phyloP scores from a whole-genome alignment of 1,284 basidiomycete genomes.

The Golubevia pallescens region DNA sequence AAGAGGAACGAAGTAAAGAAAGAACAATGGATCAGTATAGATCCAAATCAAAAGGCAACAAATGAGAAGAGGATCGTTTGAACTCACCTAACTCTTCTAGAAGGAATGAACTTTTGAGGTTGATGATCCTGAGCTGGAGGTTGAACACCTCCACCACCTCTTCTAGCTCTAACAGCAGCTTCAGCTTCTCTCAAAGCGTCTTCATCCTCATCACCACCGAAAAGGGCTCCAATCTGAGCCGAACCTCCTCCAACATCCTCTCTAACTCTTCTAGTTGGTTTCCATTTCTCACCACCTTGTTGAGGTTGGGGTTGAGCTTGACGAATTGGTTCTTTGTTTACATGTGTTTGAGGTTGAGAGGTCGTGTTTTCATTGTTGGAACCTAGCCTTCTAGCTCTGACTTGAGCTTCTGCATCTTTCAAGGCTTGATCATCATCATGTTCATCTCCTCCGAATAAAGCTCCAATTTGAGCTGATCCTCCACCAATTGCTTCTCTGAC shows the following conservation, averaged over 20 bases:
- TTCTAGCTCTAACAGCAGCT: not conserved
- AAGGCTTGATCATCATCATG: conserved; percentile 12
- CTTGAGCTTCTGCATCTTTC: not conserved
- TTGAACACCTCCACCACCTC: not conserved
- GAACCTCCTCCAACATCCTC: conserved; percentile 37
- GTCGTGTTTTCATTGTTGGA: not conserved
- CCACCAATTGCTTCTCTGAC: conserved; percentile 45
- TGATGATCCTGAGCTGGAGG: not conserved
- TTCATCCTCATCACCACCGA: conserved; percentile 25
- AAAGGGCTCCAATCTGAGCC: conserved; percentile 37
- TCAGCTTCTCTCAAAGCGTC: conserved; percentile 2
- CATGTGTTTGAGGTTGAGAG: not conserved
- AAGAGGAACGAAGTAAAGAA: not conserved
- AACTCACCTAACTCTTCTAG: not conserved
- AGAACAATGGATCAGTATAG: not conserved
- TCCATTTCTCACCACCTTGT: not conserved
- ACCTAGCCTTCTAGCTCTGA: not conserved
- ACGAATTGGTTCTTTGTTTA: not conserved
- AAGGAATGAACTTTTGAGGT: not conserved
- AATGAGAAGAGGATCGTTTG: too few relatives aligned
- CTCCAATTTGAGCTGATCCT: conserved; percentile 35
- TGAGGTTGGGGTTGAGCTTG: not conserved
- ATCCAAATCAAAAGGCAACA: not conserved
- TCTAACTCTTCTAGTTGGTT: conserved; percentile 43
- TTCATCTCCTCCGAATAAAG: conserved; percentile 31